Evolutionary conservation across 2,329 filamentous ascomycete species (phyloP), one percentile per base, ranked within the genome.

Genomic region (Teratosphaeriaceae sp.): DNA sequence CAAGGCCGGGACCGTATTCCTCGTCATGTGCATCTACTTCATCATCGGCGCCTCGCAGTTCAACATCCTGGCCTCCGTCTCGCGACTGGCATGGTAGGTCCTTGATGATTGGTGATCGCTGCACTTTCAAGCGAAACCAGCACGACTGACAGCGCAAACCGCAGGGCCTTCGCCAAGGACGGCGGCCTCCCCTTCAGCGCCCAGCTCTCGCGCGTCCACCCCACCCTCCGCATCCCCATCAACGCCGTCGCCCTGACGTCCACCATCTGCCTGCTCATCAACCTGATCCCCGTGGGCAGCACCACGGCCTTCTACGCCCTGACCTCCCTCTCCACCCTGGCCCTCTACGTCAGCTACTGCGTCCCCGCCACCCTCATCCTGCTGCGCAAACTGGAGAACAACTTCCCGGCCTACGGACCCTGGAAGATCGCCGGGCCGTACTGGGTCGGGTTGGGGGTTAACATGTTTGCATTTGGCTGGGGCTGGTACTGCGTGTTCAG

Each of bases 211-310:
- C 8, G 26, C 9, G 36, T 38, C 20, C 16, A 31, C 26, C 43
- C 52, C 62, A 34, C 52, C 46, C 24, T 50, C n/a, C 33, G 35
- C 30, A 61, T 66, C 30, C 67, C 68, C 0, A 53, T 61, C 30
- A 65, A 65, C 6, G 61, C 66, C 3, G 56, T 70, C 21, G 51
- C 60, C 36, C 49, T 67, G 7, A 58, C 61, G 7, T 57, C 56
- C 22, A 40, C 53, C 2, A 55, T 67, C 24, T 58, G 62, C 16
- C 48, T 62, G 35, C 20, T 63, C 11, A 53, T 70, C 9, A 56
- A 64, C 16, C 50, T 65, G 3, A 58, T 69, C 37, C 69, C 69
- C 37, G 58, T 71, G 39, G 65, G 63, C 11, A 62, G 59, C 15
- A 45, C 43, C 9, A 34, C 43, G 1, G 43, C 43, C 2, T 42